These are phyloP conservation scores for Aspergillus egyptiacus DNA, from an alignment of 495 filamentous ascomycete genomes.

Conservation along the genomic window DNA sequence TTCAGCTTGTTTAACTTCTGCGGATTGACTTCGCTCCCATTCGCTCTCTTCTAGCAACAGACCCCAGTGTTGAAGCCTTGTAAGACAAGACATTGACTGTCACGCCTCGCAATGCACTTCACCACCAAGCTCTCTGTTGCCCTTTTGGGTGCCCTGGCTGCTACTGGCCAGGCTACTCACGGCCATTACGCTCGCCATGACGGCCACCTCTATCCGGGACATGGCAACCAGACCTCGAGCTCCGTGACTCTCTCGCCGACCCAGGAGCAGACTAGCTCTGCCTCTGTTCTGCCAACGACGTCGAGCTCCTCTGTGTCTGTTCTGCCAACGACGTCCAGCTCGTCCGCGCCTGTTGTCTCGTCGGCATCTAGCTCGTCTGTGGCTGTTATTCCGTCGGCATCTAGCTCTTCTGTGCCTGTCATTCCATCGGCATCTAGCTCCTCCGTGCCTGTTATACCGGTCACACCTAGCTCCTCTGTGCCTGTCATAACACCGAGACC, in stretches of 20 bases:
- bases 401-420: neutral
- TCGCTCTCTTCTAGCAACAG: slow-evolving; percentile 17
- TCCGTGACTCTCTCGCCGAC: slow-evolving; percentile 20
- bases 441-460: too few relatives aligned
- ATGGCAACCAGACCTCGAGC: slow-evolving; percentile 14
- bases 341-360: neutral
- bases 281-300: too few relatives aligned
- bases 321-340: neutral
- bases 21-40: slow-evolving; percentile 47
- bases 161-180: slow-evolving; percentile 38
- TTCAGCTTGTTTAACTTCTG: slow-evolving; percentile 23
- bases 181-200: slow-evolving; percentile 31
- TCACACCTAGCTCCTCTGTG: too few relatives aligned
- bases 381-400: neutral
- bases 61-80: too few relatives aligned
- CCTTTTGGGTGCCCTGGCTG: slow-evolving; percentile 44
- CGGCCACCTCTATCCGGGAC: slow-evolving; percentile 19
- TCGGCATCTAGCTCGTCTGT: slow-evolving; percentile 9
- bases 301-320: slow-evolving; percentile 2
- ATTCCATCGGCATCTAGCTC: neutral
- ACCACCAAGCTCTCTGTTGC: slow-evolving; percentile 45
- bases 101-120: slow-evolving; percentile 31
- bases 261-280: slow-evolving; percentile 9
- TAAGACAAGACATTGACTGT: slow-evolving; percentile 26
- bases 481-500: neutral